phyloP scores from a whole-genome alignment of 2,329 filamentous ascomycete species.

The Xylariaceae sp. region DNA sequence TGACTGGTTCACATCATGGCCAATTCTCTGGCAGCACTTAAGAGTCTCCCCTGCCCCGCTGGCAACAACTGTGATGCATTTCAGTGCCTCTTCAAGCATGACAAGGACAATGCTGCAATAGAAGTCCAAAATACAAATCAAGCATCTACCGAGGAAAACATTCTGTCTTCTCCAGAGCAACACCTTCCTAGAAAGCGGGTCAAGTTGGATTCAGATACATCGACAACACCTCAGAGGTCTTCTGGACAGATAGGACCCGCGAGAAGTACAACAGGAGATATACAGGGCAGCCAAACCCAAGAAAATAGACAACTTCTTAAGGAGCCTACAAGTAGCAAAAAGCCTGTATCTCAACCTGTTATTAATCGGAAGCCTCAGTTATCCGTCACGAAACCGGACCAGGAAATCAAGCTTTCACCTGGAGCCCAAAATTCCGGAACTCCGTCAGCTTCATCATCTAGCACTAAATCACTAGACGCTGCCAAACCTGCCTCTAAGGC shows the following conservation, averaged over 20 bases:
- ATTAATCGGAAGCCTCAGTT: slow-evolving; percentile 6
- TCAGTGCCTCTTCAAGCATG: slow-evolving; percentile 54
- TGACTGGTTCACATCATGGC: slow-evolving; percentile 28
- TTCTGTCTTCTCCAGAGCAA: slow-evolving; percentile 12
- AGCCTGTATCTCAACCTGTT: background rate
- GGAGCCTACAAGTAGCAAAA: background rate
- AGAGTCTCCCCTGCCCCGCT: slow-evolving; percentile 54
- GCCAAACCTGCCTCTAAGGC: slow-evolving; percentile 14
- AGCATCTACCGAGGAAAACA: slow-evolving; percentile 1
- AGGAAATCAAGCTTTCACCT: background rate
- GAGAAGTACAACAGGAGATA: background rate
- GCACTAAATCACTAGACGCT: slow-evolving; percentile 2
- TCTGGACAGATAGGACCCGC: slow-evolving; percentile 1
- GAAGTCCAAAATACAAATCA: slow-evolving; percentile 9
- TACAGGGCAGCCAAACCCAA: background rate
- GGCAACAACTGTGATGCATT: slow-evolving; percentile 52
- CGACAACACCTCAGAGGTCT: slow-evolving; percentile 7
- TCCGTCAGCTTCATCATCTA: background rate
- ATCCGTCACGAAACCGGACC: background rate
- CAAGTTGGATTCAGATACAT: slow-evolving; percentile 25
- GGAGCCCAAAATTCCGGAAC: background rate
- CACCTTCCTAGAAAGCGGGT: slow-evolving; percentile 32
- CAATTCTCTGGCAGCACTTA: slow-evolving; percentile 41
- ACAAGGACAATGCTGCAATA: slow-evolving; percentile 36
- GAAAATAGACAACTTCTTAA: slow-evolving; percentile 1